phyloP scores from a whole-genome alignment of 1,284 basidiomycete genomes.

The Melampsora abietis-canadensis region DNA sequence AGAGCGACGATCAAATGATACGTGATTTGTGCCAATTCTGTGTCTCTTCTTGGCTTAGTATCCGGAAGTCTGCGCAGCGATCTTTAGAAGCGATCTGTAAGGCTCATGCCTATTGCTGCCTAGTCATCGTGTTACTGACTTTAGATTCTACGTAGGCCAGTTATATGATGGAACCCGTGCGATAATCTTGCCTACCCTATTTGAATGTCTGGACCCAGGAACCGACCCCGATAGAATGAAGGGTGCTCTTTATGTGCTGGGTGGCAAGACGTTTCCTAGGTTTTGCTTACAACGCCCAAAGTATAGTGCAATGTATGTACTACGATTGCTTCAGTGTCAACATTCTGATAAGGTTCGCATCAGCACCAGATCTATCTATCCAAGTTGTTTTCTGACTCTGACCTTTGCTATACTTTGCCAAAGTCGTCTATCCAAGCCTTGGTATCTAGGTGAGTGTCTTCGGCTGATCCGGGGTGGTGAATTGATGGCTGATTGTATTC shows the following conservation, averaged over 20 bases:
- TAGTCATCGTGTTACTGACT: background rate
- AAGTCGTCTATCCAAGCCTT: constrained; percentile 80
- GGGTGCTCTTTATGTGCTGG: constrained; percentile 83
- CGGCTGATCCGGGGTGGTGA: constrained; percentile 47
- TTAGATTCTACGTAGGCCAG: constrained; percentile 5
- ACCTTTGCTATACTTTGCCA: background rate
- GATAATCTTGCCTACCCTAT: constrained; percentile 2
- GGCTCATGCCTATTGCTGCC: too few species aligned
- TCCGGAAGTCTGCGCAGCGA: constrained; percentile 35
- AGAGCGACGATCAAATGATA: constrained; percentile 32
- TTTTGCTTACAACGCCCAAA: constrained; percentile 62
- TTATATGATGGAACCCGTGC: constrained; percentile 30
- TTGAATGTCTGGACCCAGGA: constrained; percentile 56
- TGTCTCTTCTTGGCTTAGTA: constrained; percentile 24
- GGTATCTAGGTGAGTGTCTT: constrained; percentile 55
- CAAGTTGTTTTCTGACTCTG: constrained; percentile 7
- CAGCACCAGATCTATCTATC: background rate
- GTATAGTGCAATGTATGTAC: constrained; percentile 66
- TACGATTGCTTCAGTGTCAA: constrained; percentile 75
- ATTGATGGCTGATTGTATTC: background rate
- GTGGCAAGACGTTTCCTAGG: constrained; percentile 69
- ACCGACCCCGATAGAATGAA: constrained; percentile 92
- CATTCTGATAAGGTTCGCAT: constrained; percentile 77
- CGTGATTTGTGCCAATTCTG: constrained; percentile 27
- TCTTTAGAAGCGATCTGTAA: constrained; percentile 35